These are phyloP conservation scores for Garcia nutans DNA, from an alignment of 345 rosid species.

Conservation along the genomic window DNA sequence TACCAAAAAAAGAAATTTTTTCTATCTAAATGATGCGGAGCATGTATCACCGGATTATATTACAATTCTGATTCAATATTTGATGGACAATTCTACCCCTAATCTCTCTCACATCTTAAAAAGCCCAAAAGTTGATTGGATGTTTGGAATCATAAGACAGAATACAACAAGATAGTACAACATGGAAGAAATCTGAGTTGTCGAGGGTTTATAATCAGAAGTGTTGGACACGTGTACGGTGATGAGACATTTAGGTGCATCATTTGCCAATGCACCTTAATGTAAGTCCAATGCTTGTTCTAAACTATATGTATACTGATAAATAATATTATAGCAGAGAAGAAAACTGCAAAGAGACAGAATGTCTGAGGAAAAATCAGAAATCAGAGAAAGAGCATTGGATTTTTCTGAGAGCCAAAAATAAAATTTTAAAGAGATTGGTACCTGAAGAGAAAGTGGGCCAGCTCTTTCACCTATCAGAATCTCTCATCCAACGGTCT, in stretches of 20 bases:
- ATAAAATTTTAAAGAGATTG: background rate
- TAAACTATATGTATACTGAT: background rate
- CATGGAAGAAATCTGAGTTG: conserved; percentile 15
- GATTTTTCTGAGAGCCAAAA: background rate
- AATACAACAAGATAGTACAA: background rate
- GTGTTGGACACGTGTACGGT: conserved; percentile 6
- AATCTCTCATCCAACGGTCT: conserved; percentile 24
- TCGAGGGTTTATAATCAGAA: background rate
- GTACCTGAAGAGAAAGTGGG: conserved; percentile 24
- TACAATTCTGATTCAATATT: no score
- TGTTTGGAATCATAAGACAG: conserved; percentile 3
- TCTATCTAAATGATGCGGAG: no score
- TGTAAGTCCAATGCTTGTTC: background rate
- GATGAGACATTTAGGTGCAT: conserved; percentile 17
- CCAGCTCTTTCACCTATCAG: conserved; percentile 23
- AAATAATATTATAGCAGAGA: background rate
- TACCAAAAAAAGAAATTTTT: no score
- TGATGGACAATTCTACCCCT: background rate
- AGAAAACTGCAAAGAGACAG: conserved; percentile 30
- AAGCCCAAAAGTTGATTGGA: background rate
- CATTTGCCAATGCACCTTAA: background rate
- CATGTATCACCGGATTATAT: no score
- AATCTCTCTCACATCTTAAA: no score
- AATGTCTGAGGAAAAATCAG: conserved; percentile 37
- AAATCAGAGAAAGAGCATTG: conserved; percentile 6